A percentile compares a stretch with the other conserved stretches of the same genome.
These are phyloP conservation scores for Oenanthe javanica DNA, from an alignment of 140 eudicot genomes.

Conservation along the genomic window DNA sequence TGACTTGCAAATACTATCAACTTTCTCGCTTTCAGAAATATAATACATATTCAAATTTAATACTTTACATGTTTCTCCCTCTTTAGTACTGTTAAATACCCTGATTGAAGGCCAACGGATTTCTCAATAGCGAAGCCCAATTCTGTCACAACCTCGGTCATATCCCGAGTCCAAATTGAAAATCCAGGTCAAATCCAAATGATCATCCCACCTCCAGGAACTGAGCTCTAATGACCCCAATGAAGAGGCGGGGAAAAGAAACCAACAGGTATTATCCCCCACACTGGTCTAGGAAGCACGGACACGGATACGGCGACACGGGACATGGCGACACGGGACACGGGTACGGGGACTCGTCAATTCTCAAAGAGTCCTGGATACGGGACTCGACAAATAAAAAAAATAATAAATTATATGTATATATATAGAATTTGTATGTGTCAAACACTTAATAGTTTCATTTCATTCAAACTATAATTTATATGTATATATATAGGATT, in stretches of 20 bases:
- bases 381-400: too few species aligned
- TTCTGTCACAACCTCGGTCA: background rate
- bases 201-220: background rate
- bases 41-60: background rate
- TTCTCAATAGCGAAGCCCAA: background rate
- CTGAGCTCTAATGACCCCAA: background rate
- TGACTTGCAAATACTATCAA: background rate
- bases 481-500: too few species aligned
- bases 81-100: background rate
- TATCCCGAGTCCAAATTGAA: background rate
- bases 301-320: too few species aligned
- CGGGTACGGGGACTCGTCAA: too few species aligned
- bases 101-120: background rate
- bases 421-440: too few species aligned
- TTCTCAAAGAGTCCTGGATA: too few species aligned
- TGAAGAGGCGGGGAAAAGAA: background rate
- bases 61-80: background rate
- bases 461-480: too few species aligned
- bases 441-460: too few species aligned
- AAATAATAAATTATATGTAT: too few species aligned
- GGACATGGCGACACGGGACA: too few species aligned
- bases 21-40: background rate
- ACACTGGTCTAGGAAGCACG: background rate
- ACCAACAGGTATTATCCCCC: background rate
- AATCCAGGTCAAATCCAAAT: background rate